phyloP scores from a whole-genome alignment of 768 basidiomycete genomes.

The Leccinum subtestaceum region DNA sequence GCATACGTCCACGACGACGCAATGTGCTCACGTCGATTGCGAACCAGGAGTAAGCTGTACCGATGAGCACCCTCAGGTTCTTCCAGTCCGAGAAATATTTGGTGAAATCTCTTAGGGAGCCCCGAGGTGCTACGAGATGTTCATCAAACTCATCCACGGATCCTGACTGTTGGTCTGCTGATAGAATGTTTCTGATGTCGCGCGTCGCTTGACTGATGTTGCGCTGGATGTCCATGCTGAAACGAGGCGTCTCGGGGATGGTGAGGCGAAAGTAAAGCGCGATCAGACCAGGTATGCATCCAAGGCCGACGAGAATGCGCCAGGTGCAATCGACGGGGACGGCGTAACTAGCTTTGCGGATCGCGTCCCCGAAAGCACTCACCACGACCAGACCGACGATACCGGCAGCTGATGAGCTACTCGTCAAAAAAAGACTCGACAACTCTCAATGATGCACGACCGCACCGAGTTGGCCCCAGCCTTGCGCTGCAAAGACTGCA shows the following conservation, averaged over 20 bases:
- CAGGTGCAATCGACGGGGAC: slow-evolving; percentile 72
- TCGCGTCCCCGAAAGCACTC: slow-evolving; percentile 56
- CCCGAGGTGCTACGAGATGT: slow-evolving; percentile 61
- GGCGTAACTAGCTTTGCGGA: slow-evolving; percentile 42
- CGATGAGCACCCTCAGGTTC: slow-evolving; percentile 76
- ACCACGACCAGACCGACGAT: slow-evolving; percentile 63
- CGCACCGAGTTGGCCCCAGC: slow-evolving; percentile 84
- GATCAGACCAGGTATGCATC: slow-evolving; percentile 72
- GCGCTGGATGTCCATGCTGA: slow-evolving; percentile 84
- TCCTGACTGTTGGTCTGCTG: slow-evolving; percentile 38
- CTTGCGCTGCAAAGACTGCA: slow-evolving; percentile 79
- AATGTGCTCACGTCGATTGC: slow-evolving; percentile 65
- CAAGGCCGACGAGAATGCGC: slow-evolving; percentile 86
- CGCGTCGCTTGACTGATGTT: slow-evolving; percentile 70
- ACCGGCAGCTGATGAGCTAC: slow-evolving; percentile 48
- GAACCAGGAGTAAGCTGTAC: slow-evolving; percentile 83
- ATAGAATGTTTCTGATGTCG: slow-evolving; percentile 68
- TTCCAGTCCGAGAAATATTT: slow-evolving; percentile 67
- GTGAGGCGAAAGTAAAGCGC: slow-evolving; percentile 89
- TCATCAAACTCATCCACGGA: slow-evolving; percentile 46
- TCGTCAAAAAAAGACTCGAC: neutral
- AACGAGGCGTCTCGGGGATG: slow-evolving; percentile 88
- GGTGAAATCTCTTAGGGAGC: slow-evolving; percentile 62
- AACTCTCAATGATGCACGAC: slow-evolving; percentile 1
- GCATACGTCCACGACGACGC: neutral